Evolutionary conservation across 306 rosid genomes (phyloP).

Genomic region (Ormosia semicastrata): DNA sequence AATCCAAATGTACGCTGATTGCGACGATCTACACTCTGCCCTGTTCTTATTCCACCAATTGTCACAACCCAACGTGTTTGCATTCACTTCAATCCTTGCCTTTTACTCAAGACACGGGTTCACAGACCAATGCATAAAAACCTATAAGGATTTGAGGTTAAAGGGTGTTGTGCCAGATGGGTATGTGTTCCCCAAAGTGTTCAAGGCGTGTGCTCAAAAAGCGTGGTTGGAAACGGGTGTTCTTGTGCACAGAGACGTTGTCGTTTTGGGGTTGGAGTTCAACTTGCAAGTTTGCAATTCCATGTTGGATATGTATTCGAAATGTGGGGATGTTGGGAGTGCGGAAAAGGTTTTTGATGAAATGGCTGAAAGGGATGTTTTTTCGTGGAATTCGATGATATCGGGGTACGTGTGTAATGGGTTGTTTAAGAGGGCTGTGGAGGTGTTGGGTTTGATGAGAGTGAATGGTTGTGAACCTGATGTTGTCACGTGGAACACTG

Average conservation of each 20-base stretch:
- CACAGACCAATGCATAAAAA: constrained; percentile 19
- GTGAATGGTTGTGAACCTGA: constrained; percentile 37
- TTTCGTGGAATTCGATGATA: constrained; percentile 51
- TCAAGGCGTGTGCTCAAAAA: constrained; percentile 39
- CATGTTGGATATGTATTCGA: constrained; percentile 43
- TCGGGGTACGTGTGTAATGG: constrained; percentile 44
- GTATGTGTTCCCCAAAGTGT: constrained; percentile 49
- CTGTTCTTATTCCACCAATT: constrained; percentile 23
- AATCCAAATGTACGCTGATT: constrained; percentile 50
- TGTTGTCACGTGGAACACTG: constrained; percentile 46
- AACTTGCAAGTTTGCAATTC: constrained; percentile 38
- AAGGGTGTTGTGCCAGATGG: constrained; percentile 38
- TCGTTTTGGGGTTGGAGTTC: constrained; percentile 15
- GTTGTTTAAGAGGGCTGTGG: constrained; percentile 31
- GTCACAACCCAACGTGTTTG: constrained; percentile 45
- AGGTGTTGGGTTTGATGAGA: constrained; percentile 31
- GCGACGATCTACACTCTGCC: constrained; percentile 34
- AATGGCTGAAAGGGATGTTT: constrained; percentile 39
- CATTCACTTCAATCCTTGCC: constrained; percentile 43
- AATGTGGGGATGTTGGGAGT: constrained; percentile 32
- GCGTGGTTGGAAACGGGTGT: constrained; percentile 16
- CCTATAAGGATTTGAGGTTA: constrained; percentile 26
- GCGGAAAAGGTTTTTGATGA: constrained; percentile 39
- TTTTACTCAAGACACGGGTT: constrained; percentile 38
- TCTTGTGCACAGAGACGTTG: constrained; percentile 39